These are phyloP conservation scores for Tulasnella sp. DNA, from an alignment of 768 basidiomycete genomes.

Conservation along the genomic window DNA sequence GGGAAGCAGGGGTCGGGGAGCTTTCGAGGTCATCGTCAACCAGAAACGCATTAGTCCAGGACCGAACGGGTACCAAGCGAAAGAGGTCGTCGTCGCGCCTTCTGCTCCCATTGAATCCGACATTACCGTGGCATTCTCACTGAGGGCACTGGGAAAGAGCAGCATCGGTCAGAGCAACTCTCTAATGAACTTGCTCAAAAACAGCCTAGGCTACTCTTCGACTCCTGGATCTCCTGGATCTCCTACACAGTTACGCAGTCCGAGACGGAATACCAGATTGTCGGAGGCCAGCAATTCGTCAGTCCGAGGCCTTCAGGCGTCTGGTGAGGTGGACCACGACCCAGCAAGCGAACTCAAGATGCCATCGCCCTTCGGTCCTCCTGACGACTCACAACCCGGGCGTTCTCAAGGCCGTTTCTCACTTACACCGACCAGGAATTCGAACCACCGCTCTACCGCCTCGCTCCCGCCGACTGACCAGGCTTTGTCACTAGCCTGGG, in stretches of 20 bases:
- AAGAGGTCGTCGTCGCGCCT: not conserved
- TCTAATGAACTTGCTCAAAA: not conserved
- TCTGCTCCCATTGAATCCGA: not conserved
- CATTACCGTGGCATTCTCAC: not conserved
- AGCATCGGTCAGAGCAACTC: not conserved
- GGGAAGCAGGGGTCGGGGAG: not conserved
- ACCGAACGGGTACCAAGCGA: not conserved
- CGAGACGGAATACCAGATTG: not conserved
- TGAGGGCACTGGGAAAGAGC: not conserved
- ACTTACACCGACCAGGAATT: not conserved
- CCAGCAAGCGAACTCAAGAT: slow-evolving; percentile 16
- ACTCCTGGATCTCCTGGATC: not conserved
- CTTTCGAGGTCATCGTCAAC: not conserved
- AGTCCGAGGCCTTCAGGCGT: not conserved
- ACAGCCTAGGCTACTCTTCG: not conserved
- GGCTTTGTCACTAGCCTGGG: slow-evolving; percentile 5
- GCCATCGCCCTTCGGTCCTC: slow-evolving; percentile 1
- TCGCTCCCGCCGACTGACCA: not conserved
- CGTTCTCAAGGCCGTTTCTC: not conserved
- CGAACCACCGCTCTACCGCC: not conserved
- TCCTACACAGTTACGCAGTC: not conserved
- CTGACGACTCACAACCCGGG: not conserved
- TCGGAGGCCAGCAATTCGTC: not conserved
- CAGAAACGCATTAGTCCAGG: not conserved
- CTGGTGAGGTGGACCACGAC: not conserved